Evolutionary conservation across 306 rosid species (phyloP), one percentile per base, ranked within the genome.

Genomic region (Quercus mongolica): DNA sequence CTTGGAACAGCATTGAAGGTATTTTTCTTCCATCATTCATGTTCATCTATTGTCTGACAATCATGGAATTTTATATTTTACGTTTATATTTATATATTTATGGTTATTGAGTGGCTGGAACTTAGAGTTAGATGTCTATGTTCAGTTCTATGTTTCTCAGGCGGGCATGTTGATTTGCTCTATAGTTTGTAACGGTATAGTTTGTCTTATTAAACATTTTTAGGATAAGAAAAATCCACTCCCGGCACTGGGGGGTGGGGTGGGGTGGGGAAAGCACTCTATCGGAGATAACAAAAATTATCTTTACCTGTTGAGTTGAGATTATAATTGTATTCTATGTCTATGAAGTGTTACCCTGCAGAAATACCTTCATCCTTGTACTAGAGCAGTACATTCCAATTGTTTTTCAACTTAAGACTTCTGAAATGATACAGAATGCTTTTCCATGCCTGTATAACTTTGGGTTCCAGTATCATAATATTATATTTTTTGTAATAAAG

Each of bases 1-100:
- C 94, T 90, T 80, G 2, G 99, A 69, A 84, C 92, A 55, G 99
- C 98, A 6, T 78, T 95, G 28, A 26, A 95, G 98, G 99, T 94
- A 85, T 55, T 55, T 46, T 76, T 21, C 73, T 26, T 15, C 31
- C 31, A 54, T 19, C 31, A n/a, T 10, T 68, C n/a, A 19, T 10
- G 17, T 12, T 8, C 13, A 33, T n/a, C 1, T 35, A 33, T 4
- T 64, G 41, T 67, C 51, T 35, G 52, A 33, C 26, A n/a, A 68
- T 31, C 52, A 31, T 4, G 26, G 21, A 21, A 26, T 7, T 63
- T 67, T 26, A 1, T 35, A 7, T 35, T 35, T 18, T 25, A 25
- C 2, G 26, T 25, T 25, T 25, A 49, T 1, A 49, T 2, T 12
- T 3, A 49, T 2, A 49, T 49, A 49, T 49, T 49, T 49, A 49